Evolutionary conservation across 176 grass and related monocot species (phyloP).

Genomic region (Areca catechu): DNA sequence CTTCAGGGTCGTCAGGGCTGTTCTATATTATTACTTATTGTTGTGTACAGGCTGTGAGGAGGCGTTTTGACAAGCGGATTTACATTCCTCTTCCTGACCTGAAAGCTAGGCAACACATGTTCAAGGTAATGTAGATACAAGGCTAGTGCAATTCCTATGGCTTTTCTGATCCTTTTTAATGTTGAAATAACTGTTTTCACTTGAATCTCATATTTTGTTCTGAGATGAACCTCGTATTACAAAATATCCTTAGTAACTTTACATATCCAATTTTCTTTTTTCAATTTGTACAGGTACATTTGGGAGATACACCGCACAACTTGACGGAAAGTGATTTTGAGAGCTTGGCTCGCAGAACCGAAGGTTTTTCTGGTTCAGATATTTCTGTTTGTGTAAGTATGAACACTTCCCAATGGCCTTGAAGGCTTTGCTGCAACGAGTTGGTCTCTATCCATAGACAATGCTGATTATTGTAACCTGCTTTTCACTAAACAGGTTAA

Average conservation of each 20-base stretch:
- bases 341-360: slow-evolving; percentile 59
- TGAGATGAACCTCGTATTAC: too few species aligned
- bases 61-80: slow-evolving; percentile 95
- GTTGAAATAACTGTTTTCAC: too few species aligned
- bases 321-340: slow-evolving; percentile 90
- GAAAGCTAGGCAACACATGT: slow-evolving; percentile 98
- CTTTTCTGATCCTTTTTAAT: too few species aligned
- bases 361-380: slow-evolving; percentile 94
- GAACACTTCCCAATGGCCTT: too few species aligned
- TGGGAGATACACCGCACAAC: slow-evolving; percentile 84
- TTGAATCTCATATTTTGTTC: too few species aligned
- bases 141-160: neutral
- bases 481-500: slow-evolving; percentile 53
- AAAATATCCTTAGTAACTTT: too few species aligned
- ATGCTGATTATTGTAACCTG: neutral
- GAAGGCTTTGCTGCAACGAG: too few species aligned
- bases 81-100: slow-evolving; percentile 94
- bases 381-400: slow-evolving; percentile 86
- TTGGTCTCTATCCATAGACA: too few species aligned
- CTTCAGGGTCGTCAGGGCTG: too few species aligned
- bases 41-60: slow-evolving; percentile 65
- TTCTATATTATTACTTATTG: slow-evolving; percentile 1
- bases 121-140: slow-evolving; percentile 55
- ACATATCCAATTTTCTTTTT: neutral
- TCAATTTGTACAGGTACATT: slow-evolving; percentile 50